Conservation (phyloP, 805 yeast genomes). For the Candida boleticola region DNA sequence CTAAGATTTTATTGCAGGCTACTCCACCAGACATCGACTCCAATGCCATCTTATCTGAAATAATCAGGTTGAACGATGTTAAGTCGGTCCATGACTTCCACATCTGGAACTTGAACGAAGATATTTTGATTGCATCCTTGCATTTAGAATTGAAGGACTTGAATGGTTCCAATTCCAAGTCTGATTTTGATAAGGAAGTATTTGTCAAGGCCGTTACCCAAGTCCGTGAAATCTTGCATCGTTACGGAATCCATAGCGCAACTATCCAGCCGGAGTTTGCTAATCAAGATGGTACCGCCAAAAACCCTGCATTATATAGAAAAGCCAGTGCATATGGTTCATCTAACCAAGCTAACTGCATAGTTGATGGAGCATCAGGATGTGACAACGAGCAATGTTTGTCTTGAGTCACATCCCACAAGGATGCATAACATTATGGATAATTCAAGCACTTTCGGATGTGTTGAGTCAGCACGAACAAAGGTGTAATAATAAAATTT, state of each 20-base stretch:
- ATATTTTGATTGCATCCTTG: conserved; percentile 79
- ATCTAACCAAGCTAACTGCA: conserved; percentile 25
- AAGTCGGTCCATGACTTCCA: conserved; percentile 92
- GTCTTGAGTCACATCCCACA: conserved; percentile 5
- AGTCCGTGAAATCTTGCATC: conserved; percentile 77
- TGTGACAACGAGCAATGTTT: conserved; percentile 29
- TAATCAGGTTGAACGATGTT: conserved; percentile 67
- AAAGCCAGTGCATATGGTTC: conserved; percentile 28
- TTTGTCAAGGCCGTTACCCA: conserved; percentile 70
- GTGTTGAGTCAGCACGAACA: no score
- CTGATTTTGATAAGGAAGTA: conserved; percentile 32
- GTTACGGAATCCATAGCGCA: conserved; percentile 85
- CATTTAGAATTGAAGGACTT: conserved; percentile 64
- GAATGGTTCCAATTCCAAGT: conserved; percentile 4
- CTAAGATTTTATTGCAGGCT: conserved; percentile 87
- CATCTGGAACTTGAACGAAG: conserved; percentile 93
- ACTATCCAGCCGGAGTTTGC: conserved; percentile 95
- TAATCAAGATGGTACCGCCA: not conserved
- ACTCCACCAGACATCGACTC: conserved; percentile 84
- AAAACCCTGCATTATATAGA: conserved; percentile 7
- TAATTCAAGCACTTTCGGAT: no score
- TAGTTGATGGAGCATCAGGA: conserved; percentile 28
- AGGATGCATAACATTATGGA: not conserved
- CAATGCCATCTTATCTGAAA: conserved; percentile 66
- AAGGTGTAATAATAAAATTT: no score